Evolutionary conservation across 208 protist genomes (phyloP).

Genomic region (Wallacemonas sp.): DNA sequence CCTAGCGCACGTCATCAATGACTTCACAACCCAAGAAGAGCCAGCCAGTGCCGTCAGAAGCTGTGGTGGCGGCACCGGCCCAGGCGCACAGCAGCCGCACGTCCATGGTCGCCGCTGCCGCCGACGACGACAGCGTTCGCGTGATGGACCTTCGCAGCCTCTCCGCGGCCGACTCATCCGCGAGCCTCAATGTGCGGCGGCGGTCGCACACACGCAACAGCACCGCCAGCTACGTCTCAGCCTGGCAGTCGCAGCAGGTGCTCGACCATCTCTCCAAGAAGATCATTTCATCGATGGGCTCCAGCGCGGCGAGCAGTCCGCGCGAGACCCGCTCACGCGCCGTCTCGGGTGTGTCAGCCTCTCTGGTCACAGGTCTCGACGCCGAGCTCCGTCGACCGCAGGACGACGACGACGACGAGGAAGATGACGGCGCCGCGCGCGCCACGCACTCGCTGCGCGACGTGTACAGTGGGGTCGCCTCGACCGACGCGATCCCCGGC

Average conservation of each 20-base stretch:
- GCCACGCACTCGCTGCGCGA: neutral
- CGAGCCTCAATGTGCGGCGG: slow-evolving; percentile 5
- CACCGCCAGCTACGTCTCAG: slow-evolving; percentile 7
- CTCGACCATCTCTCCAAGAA: slow-evolving; percentile 11
- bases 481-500: neutral
- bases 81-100: neutral
- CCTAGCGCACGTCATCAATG: no score
- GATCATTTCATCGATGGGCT: neutral
- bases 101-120: neutral
- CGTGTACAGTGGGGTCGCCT: neutral
- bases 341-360: neutral
- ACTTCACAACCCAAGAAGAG: neutral
- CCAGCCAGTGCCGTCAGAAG: neutral
- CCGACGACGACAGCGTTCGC: neutral
- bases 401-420: no score
- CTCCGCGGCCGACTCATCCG: slow-evolving; percentile 11
- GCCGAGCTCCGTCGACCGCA: neutral
- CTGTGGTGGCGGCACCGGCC: neutral
- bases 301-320: slow-evolving; percentile 9
- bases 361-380: neutral
- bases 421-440: no score
- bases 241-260: slow-evolving; percentile 15
- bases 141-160: slow-evolving; percentile 17
- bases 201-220: slow-evolving; percentile 10
- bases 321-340: neutral